Evolutionary conservation across 805 yeast species (phyloP).

Genomic region (Zygotorulaspora sp.): DNA sequence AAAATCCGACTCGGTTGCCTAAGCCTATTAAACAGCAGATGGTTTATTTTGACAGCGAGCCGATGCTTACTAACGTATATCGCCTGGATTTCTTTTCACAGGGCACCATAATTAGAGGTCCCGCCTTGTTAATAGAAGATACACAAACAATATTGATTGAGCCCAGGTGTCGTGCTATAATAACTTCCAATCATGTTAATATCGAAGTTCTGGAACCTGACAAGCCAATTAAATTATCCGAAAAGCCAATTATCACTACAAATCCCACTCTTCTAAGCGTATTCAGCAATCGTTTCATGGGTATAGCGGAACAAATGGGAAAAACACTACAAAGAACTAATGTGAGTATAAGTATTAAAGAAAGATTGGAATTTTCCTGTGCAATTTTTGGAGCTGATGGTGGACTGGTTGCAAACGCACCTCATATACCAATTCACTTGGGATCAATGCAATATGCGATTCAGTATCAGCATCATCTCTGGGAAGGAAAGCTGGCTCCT

Average conservation of each 20-base stretch:
- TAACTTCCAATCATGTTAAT: slow-evolving; percentile 1
- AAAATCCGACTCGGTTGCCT: background rate
- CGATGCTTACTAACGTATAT: slow-evolving; percentile 29
- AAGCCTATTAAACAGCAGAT: background rate
- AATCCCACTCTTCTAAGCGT: slow-evolving; percentile 39
- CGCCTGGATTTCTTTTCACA: slow-evolving; percentile 28
- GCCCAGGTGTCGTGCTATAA: slow-evolving; percentile 21
- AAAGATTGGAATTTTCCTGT: slow-evolving; percentile 42
- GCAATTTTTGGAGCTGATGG: slow-evolving; percentile 42
- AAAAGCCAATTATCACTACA: background rate
- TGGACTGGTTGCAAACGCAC: slow-evolving; percentile 40
- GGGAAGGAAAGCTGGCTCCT: slow-evolving; percentile 34
- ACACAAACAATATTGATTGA: slow-evolving; percentile 38
- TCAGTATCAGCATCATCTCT: slow-evolving; percentile 32
- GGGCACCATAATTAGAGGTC: slow-evolving; percentile 37
- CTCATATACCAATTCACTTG: slow-evolving; percentile 42
- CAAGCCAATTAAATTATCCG: background rate
- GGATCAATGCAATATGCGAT: slow-evolving; percentile 41
- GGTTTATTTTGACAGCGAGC: background rate
- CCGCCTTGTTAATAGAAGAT: slow-evolving; percentile 37
- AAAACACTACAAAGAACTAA: slow-evolving; percentile 39
- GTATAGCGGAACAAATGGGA: slow-evolving; percentile 44
- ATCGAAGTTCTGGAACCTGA: background rate
- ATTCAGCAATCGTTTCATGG: slow-evolving; percentile 42
- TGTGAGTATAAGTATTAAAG: slow-evolving; percentile 41